Evolutionary conservation across 2,329 filamentous ascomycete genomes (phyloP), one percentile per base, ranked within the genome.

Genomic region (Knufia petricola): DNA sequence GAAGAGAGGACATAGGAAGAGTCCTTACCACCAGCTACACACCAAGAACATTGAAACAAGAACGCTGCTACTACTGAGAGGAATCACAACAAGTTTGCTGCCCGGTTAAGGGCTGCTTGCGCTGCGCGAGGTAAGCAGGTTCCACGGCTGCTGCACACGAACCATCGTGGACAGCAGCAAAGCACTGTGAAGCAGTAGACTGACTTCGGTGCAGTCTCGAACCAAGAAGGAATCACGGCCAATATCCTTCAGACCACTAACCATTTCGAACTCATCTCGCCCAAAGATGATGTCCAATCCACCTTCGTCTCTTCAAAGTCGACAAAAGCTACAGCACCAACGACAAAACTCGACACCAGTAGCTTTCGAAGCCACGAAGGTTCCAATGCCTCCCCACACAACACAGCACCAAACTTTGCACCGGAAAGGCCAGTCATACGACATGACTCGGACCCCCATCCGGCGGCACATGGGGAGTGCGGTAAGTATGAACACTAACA

Each of bases 261-360:
- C 48, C 56, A 67, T 79, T 58, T 81, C 81, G 81, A 79, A 84
- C 80, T 85, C 72, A 61, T 76, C 74, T 79, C 78, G 76, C 80
- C 76, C 72, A 78, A n/a, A 74, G 70, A 89, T 89, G 85, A 82
- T 88, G 81, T 85, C 84, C 71, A 81, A 83, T 73, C 74, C 79
- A 66, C 74, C 78, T 63, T 79, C 76, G 70, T 81, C 75, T 74
- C 79, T 87, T 73, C 82, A 86, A 66, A 77, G 77, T 69, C 81
- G 81, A 68, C 79, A 82, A 67, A 79, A 79, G 71, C 77, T 80
- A 69, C 87, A 94, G 72, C 79, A 86, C 72, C 79, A 86, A 67
- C 84, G 88, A 71, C 87, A 94, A 74, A 83, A 86, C 63, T 95
- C 88, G 62, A 90, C 85, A 63, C 85, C 86, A 56, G 50, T 58